Evolutionary conservation across 257 asterid genomes (phyloP), one percentile per base, ranked within the genome.

Genomic region (Solanum rostratum): DNA sequence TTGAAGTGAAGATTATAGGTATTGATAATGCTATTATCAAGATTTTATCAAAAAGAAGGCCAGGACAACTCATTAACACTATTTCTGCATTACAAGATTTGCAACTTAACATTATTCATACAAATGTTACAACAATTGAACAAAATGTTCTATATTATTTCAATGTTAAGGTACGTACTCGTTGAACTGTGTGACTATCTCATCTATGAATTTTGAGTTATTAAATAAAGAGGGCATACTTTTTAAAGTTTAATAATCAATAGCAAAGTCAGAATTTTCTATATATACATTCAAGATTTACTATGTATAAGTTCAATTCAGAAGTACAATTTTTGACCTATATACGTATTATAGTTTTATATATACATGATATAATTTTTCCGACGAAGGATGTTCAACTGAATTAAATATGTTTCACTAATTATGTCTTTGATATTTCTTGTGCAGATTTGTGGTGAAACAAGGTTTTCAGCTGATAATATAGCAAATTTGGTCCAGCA

Each of bases 401-500:
- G n/a, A n/a, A n/a, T n/a, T n/a, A n/a, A n/a, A n/a, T n/a, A 20
- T 57, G 8, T 2, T 57, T 57, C 14, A 19, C 79, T 10, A 70
- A 30, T 30, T 7, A 52, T 76, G 7, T 81, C 49, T 37, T 55
- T 55, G 53, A 16, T 33, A 3, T 37, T 39, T 66, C 76, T 2
- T 85, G 80, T 86, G 88, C 90, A 96, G 98, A 91, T 95, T 39
- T 89, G 87, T 39, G 95, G 97, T 37, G 98, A 94, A 81, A 89
- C 90, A 63, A 91, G 93, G 85, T 90, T 89, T 87, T 88, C 97
- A 45, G 97, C 99, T 15, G 96, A 96, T 84, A 95, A 95, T 82
- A 92, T 96, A 70, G 99, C 99, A 62, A 95, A 93, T 87, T 91
- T 97, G 30, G 92, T 96, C 59, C 98, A 96, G 87, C 99, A 95